A percentile compares a stretch with the other conserved stretches of the same genome.
Evolutionary conservation across 2,329 filamentous ascomycete genomes (phyloP).

Genomic region (Aspergillus jensenii): DNA sequence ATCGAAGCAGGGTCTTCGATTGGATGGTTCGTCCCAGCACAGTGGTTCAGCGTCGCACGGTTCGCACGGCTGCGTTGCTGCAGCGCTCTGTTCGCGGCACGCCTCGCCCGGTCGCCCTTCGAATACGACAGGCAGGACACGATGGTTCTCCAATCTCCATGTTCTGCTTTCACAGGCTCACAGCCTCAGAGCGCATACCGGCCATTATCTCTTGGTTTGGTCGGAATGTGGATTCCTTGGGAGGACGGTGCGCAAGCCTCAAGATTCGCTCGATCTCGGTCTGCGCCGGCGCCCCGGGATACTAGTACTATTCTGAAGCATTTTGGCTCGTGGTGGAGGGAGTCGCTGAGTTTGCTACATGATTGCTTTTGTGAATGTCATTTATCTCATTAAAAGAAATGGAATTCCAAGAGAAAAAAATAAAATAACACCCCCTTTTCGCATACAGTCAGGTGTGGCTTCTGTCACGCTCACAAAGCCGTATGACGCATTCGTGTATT

Average conservation of each 20-base stretch:
- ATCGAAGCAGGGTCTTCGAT: slow-evolving; percentile 6
- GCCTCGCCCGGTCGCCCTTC: not conserved
- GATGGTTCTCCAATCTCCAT: not conserved
- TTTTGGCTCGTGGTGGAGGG: not conserved
- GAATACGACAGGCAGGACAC: not conserved
- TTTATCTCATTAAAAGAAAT: not conserved
- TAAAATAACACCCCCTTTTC: not conserved
- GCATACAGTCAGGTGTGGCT: not conserved
- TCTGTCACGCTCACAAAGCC: not conserved
- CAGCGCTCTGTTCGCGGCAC: slow-evolving; percentile 1
- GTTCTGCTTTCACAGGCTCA: not conserved
- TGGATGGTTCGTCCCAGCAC: slow-evolving; percentile 14
- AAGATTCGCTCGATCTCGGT: not conserved
- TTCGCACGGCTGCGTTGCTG: not conserved
- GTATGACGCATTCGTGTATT: not conserved
- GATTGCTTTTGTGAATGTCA: slow-evolving; percentile 2
- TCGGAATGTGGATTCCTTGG: not conserved
- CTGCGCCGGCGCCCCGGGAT: not conserved
- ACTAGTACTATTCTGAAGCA: not conserved
- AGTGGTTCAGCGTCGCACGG: slow-evolving; percentile 17
- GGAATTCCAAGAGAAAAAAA: not conserved
- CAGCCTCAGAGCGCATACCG: not conserved
- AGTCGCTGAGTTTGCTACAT: not conserved
- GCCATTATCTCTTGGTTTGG: not conserved
- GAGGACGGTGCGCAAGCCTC: not conserved